Evolutionary conservation across 2,329 filamentous ascomycete species (phyloP).

Genomic region (Macrophomina pseudophaseolina): DNA sequence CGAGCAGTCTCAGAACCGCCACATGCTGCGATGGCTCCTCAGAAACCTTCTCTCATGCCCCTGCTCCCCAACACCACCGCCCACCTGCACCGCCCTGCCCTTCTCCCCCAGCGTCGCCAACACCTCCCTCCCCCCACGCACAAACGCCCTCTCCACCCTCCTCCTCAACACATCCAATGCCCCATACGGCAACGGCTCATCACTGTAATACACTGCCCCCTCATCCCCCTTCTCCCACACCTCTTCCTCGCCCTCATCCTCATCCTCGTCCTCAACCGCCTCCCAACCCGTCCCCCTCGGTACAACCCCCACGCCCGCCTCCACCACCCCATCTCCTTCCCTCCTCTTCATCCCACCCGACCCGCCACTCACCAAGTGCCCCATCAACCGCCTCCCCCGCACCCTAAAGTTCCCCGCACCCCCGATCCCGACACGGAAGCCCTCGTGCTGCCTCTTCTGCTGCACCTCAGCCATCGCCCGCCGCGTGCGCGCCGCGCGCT

Average conservation of each 20-base stretch:
- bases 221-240: neutral
- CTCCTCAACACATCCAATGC: constrained; percentile 31
- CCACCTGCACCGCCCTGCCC: constrained; percentile 17
- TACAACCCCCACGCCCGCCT: neutral
- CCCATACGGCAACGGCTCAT: constrained; percentile 30
- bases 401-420: constrained; percentile 31
- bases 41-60: neutral
- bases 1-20: constrained; percentile 20
- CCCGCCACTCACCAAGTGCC: neutral
- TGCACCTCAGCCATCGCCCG: neutral
- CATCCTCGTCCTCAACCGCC: neutral
- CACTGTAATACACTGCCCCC: constrained; percentile 19
- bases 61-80: neutral
- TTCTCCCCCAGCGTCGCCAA: constrained; percentile 37
- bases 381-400: neutral
- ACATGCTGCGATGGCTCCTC: constrained; percentile 23
- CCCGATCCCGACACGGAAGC: constrained; percentile 31
- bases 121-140: constrained; percentile 1
- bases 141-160: constrained; percentile 28
- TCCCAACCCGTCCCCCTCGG: neutral
- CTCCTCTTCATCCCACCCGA: neutral
- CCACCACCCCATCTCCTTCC: neutral
- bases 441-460: neutral
- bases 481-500: constrained; percentile 19
- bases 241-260: neutral